A percentile compares a stretch with the other conserved stretches of the same genome.
These are phyloP conservation scores for Diaporthe humulicola DNA, from an alignment of 2,329 filamentous ascomycete genomes.

Conservation along the genomic window DNA sequence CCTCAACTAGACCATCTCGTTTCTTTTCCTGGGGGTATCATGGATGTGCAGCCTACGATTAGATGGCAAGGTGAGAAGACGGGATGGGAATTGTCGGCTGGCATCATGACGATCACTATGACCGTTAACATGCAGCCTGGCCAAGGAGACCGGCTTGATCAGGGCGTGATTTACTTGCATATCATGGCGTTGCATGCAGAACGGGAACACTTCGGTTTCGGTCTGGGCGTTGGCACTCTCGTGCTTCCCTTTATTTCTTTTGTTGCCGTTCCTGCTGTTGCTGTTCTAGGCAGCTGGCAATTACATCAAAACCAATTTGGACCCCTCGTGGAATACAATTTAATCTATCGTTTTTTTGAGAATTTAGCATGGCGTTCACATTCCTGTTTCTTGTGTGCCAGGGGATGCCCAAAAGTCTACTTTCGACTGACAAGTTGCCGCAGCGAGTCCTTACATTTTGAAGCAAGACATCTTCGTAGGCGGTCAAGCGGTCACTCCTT, in stretches of 20 bases:
- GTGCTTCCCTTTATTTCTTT: conserved; percentile 24
- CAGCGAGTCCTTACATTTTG: not conserved
- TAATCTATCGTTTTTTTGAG: not conserved
- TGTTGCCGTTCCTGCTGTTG: not conserved
- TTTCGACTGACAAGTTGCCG: not conserved
- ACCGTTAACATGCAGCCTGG: not conserved
- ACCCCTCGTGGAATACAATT: not conserved
- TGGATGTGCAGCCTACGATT: too few relatives aligned
- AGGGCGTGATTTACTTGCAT: conserved; percentile 33
- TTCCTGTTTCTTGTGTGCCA: not conserved
- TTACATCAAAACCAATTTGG: not conserved
- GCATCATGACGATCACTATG: not conserved
- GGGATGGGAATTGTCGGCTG: not conserved
- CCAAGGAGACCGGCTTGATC: not conserved
- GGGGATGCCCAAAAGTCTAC: not conserved
- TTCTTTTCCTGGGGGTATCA: not conserved
- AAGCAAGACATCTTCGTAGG: not conserved
- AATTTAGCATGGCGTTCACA: too few relatives aligned
- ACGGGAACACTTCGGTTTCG: conserved; percentile 20
- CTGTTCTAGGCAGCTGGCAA: not conserved
- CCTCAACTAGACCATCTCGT: not conserved
- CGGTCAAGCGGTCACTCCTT: conserved; percentile 5
- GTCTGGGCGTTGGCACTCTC: conserved; percentile 21
- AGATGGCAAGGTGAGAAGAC: not conserved
- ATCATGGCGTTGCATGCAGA: conserved; percentile 36